Conservation (phyloP, 2,329 filamentous ascomycete genomes). For the Colletotrichum horii region DNA sequence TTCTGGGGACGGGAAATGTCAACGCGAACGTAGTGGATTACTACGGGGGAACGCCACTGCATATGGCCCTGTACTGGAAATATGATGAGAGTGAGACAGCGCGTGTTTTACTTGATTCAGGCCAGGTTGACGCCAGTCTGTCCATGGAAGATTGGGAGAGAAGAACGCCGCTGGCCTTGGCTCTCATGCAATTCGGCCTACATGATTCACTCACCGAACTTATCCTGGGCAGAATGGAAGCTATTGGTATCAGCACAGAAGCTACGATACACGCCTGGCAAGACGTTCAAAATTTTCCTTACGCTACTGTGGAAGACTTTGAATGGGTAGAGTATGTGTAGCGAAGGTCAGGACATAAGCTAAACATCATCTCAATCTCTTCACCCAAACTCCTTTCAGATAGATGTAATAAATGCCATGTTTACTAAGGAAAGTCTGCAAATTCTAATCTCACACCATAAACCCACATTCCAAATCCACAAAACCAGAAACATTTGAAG, state of each 20-base stretch:
- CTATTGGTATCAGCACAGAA: not conserved
- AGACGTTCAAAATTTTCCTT: too few species aligned
- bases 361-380: too few species aligned
- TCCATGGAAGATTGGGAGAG: not conserved
- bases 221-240: not conserved
- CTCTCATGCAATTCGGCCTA: not conserved
- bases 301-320: too few species aligned
- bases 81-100: too few species aligned
- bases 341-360: too few species aligned
- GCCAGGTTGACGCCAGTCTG: not conserved
- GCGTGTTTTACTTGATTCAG: not conserved
- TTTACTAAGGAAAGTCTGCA: slow-evolving; percentile 8
- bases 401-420: not conserved
- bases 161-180: not conserved
- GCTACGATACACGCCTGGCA: accelerated
- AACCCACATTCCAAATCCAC: not conserved
- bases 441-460: not conserved
- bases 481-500: not conserved
- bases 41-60: not conserved
- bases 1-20: not conserved
- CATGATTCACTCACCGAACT: not conserved
- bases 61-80: not conserved
- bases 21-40: not conserved
- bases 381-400: too few species aligned
- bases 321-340: too few species aligned